Evolutionary conservation across 352 stramenopile species (phyloP), one percentile per base, ranked within the genome.

Genomic region (Thraustochytrium striatum): DNA sequence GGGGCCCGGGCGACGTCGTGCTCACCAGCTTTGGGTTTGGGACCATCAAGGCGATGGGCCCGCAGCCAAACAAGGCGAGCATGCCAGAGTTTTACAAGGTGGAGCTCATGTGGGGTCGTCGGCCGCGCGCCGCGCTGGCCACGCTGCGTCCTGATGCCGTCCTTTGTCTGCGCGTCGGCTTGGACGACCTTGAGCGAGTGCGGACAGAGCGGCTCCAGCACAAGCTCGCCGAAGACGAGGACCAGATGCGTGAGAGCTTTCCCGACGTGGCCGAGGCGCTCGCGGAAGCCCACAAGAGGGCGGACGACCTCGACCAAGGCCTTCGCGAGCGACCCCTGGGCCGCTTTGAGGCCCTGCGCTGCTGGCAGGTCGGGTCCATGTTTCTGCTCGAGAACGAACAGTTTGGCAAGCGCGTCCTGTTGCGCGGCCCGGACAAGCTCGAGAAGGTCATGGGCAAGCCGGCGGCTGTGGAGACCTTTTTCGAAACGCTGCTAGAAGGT

Each of bases 1-100:
- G 65, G 25, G 50, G 41, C 16, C 44, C 52, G 61, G 65, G 65
- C 50, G 30, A 75, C 16, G 65, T 75, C 11, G 65, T 75, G 35
- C 61, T 30, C 41, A 75, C 65, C 13, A 41, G 30, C 7, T 44
- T 43, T 30, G 65, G 65, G 16, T 75, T 55, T 8, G 65, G 44
- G 2, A 38, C 61, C 32, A 75, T 75, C 30, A 21, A 43, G 13
- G 53, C 35, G 11, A 28, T 70, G 9, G n/a, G n/a, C n/a, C n/a
- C n/a, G n/a, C n/a, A n/a, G n/a, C n/a, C n/a, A n/a, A n/a, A n/a
- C n/a, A 33, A 38, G 9, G 33, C 50, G 21, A 32, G 30, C 19
- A 53, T 38, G 30, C n/a, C n/a, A n/a, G 47, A 55, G 47, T 25
- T 16, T 21, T 75, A 75, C 30, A 43, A 61, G 32, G 35, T 61